phyloP scores from a whole-genome alignment of 2,329 filamentous ascomycete species.

The Plenodomus lindquistii region DNA sequence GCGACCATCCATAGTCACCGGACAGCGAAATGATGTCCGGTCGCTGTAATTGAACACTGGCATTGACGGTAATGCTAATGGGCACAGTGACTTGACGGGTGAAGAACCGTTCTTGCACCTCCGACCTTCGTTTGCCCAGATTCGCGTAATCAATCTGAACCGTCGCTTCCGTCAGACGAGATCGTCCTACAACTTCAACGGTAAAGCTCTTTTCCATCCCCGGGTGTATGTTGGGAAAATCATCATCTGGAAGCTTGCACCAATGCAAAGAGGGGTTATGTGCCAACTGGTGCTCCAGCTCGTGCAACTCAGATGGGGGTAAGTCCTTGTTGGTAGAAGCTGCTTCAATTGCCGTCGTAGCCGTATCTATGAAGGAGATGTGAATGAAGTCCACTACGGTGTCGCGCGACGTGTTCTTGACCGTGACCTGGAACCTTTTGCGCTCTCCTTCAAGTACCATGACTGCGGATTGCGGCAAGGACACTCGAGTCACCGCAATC shows the following conservation, averaged over 20 bases:
- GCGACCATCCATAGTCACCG: conserved; percentile 68
- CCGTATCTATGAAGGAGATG: conserved; percentile 89
- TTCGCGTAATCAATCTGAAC: conserved; percentile 87
- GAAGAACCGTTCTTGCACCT: conserved; percentile 75
- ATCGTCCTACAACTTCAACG: conserved; percentile 84
- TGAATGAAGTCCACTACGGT: conserved; percentile 82
- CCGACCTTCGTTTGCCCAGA: conserved; percentile 70
- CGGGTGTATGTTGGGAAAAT: conserved; percentile 63
- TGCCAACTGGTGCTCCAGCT: conserved; percentile 79
- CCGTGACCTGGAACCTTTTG: conserved; percentile 73
- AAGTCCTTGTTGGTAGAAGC: conserved; percentile 78
- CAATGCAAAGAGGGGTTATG: conserved; percentile 66
- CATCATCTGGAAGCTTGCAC: conserved; percentile 53
- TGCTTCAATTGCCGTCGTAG: conserved; percentile 73
- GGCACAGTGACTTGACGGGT: conserved; percentile 82
- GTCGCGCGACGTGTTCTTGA: conserved; percentile 72
- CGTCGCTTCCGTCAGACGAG: conserved; percentile 76
- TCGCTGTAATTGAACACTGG: conserved; percentile 79
- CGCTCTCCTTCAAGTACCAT: conserved; percentile 94
- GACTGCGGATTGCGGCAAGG: conserved; percentile 78
- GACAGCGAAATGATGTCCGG: conserved; percentile 79
- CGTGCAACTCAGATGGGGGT: conserved; percentile 77
- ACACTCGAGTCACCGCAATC: conserved; percentile 73
- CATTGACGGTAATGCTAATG: conserved; percentile 87
- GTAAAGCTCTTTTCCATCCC: conserved; percentile 72